A percentile compares a stretch with the other conserved stretches of the same genome.
phyloP scores from a whole-genome alignment of 192 early-diverging fungal genomes.

The Physocladia obscura region DNA sequence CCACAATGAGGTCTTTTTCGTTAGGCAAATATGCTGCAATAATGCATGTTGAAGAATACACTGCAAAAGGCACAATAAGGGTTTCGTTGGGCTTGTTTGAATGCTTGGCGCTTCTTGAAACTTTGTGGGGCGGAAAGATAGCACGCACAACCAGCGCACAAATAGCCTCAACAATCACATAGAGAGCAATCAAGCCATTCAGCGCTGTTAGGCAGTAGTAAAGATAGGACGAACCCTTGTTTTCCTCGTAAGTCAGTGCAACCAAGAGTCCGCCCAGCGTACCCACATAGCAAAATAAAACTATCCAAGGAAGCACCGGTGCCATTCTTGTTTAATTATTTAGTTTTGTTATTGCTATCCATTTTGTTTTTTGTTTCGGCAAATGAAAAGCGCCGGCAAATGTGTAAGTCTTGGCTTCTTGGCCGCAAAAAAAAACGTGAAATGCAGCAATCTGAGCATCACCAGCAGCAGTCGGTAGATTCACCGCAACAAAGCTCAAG shows the following conservation, averaged over 20 bases:
- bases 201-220: neutral
- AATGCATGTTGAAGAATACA: neutral
- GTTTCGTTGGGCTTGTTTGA: neutral
- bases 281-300: neutral
- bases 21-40: conserved; percentile 17
- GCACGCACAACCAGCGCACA: neutral
- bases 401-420: no score
- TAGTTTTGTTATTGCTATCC: no score
- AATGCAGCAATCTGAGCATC: no score
- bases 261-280: neutral
- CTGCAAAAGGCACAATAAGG: neutral
- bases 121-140: neutral
- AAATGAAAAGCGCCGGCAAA: no score
- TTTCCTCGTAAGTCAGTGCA: neutral
- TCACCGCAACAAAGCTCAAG: no score
- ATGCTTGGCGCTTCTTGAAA: neutral
- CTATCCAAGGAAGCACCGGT: neutral
- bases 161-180: neutral
- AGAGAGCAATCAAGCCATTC: neutral
- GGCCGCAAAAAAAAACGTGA: no score
- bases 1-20: conserved; percentile 21
- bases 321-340: no score
- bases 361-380: no score
- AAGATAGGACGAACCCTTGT: neutral
- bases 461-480: no score